These are phyloP conservation scores for Aquilaria yunnanensis DNA, from an alignment of 345 rosid genomes.

Conservation along the genomic window DNA sequence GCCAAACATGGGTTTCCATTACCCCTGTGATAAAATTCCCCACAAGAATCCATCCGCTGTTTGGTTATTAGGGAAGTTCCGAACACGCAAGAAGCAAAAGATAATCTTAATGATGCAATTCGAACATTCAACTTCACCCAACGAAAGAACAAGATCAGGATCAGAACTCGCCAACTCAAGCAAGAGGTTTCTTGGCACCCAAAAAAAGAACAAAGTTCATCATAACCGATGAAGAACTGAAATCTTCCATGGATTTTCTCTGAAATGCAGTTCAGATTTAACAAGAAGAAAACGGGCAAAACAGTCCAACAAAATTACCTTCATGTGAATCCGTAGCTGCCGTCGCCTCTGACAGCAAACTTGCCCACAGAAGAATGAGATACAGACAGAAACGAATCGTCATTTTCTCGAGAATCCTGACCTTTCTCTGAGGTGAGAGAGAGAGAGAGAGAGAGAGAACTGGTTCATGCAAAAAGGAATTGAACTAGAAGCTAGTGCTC, in stretches of 20 bases:
- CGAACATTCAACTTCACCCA: no score
- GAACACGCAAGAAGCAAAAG: no score
- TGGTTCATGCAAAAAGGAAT: no score
- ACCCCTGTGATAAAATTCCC: no score
- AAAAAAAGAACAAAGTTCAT: not conserved
- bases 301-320: conserved; percentile 34
- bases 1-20: not conserved
- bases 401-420: conserved; percentile 25
- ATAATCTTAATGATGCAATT: no score
- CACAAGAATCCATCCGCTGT: no score
- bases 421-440: conserved; percentile 8
- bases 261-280: not conserved
- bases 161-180: not conserved
- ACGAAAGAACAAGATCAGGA: no score
- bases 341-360: conserved; percentile 29
- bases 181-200: not conserved
- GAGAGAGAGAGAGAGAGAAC: not conserved
- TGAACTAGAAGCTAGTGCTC: no score
- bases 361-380: conserved; percentile 23
- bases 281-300: conserved; percentile 7
- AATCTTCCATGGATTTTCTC: not conserved
- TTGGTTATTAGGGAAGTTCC: no score
- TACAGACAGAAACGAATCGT: conserved; percentile 16
- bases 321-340: conserved; percentile 61
- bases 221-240: not conserved